phyloP scores from a whole-genome alignment of 352 stramenopile species.

The Pilasporangium apinafurcum region DNA sequence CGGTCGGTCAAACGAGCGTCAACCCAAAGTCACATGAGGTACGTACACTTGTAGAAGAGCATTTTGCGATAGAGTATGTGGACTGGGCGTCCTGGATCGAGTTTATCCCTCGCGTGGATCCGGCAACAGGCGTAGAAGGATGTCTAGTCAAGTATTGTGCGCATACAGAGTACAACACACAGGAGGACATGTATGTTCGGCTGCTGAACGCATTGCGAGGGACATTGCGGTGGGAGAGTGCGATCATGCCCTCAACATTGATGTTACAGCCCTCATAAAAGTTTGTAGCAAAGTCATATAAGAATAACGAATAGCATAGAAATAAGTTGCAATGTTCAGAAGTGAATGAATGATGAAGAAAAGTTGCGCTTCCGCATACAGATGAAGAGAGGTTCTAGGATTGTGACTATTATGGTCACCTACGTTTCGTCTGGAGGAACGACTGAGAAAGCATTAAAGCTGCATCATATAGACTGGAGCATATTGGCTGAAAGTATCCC shows the following conservation, averaged over 20 bases:
- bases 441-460: too few species aligned
- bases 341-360: too few species aligned
- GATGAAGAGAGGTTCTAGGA: too few species aligned
- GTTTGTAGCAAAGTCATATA: too few species aligned
- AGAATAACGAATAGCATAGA: too few species aligned
- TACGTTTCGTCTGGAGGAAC: too few species aligned
- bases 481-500: too few species aligned
- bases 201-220: constrained; percentile 43
- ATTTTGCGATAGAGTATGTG: constrained; percentile 44
- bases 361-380: too few species aligned
- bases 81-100: constrained; percentile 52
- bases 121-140: constrained; percentile 19
- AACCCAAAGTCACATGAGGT: constrained; percentile 40
- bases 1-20: constrained; percentile 49
- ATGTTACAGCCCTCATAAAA: too few species aligned
- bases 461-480: too few species aligned
- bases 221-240: constrained; percentile 51
- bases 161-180: constrained; percentile 53
- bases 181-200: constrained; percentile 43
- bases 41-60: constrained; percentile 19
- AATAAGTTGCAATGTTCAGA: too few species aligned
- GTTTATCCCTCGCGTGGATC: constrained; percentile 27
- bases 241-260: constrained; percentile 44
- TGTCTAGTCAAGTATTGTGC: constrained; percentile 61
- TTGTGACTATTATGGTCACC: too few species aligned